Percentiles rank a stretch among this genome's conserved stretches.
phyloP scores from a whole-genome alignment of 78 protist genomes.

The Chrysochromulina parva region DNA sequence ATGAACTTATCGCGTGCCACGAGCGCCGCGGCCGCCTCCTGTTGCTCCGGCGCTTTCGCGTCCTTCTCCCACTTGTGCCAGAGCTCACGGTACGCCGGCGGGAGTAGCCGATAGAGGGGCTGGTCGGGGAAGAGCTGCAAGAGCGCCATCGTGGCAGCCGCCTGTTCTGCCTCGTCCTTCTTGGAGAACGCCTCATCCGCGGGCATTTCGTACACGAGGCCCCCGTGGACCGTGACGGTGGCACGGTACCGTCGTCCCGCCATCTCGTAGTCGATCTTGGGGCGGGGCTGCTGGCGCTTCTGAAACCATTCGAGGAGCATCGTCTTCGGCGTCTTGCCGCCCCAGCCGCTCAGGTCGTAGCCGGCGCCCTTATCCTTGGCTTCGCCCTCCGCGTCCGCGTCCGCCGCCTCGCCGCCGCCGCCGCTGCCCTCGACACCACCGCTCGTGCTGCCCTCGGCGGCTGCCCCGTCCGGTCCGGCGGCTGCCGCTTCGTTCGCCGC shows the following conservation, averaged over 20 bases:
- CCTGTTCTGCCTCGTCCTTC: not conserved
- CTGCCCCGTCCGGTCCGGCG: not conserved
- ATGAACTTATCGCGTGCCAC: not conserved
- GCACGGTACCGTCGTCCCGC: not conserved
- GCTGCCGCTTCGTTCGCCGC: not conserved
- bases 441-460: not conserved
- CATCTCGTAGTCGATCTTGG: not conserved
- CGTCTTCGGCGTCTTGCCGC: slow-evolving; percentile 2
- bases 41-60: not conserved
- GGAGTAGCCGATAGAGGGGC: not conserved
- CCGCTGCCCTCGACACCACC: not conserved
- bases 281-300: not conserved
- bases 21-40: slow-evolving; percentile 5
- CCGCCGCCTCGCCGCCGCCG: not conserved
- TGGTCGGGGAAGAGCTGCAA: not conserved
- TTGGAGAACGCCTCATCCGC: not conserved
- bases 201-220: not conserved
- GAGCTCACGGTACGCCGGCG: not conserved
- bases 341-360: not conserved
- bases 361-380: not conserved
- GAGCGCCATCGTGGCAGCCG: not conserved
- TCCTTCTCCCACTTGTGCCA: not conserved
- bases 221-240: not conserved
- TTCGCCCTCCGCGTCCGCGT: not conserved
- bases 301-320: not conserved